Conservation (phyloP, 169 alveolate genomes). For the Cryptosporidium sp. region DNA sequence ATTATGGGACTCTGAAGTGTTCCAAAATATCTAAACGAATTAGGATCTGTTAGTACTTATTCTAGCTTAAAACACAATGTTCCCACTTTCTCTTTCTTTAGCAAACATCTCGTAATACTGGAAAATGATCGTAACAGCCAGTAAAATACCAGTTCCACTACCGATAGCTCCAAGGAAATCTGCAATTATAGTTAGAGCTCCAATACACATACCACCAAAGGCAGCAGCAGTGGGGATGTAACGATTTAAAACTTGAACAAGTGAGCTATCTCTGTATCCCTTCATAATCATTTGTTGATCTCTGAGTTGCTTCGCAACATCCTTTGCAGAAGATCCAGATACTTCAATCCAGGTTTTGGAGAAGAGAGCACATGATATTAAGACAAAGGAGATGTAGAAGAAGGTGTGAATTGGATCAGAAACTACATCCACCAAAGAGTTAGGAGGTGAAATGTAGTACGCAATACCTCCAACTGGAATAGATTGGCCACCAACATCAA, state of each 20-base stretch:
- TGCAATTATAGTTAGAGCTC: conserved; percentile 98
- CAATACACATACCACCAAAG: conserved; percentile 99
- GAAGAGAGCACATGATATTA: conserved; percentile 98
- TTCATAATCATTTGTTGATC: conserved; percentile 96
- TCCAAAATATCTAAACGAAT: not conserved
- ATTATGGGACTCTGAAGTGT: not conserved
- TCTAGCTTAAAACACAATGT: conserved; percentile 82
- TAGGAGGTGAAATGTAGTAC: conserved; percentile 98
- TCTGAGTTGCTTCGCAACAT: conserved; percentile 99
- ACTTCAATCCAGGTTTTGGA: conserved; percentile 99
- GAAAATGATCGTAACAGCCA: conserved; percentile 99
- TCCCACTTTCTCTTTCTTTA: conserved; percentile 95
- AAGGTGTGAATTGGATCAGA: conserved; percentile 98
- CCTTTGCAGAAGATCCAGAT: conserved; percentile 98
- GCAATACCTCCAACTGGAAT: conserved; percentile 99
- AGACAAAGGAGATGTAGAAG: conserved; percentile 96
- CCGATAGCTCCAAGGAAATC: conserved; percentile 99
- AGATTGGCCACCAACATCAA: conserved; percentile 95
- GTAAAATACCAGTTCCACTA: conserved; percentile 97
- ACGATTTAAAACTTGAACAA: conserved; percentile 88
- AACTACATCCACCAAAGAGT: conserved; percentile 89
- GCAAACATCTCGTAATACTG: conserved; percentile 97
- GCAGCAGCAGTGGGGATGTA: conserved; percentile 99
- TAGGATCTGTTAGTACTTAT: not conserved
- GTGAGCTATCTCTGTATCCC: conserved; percentile 92